Evolutionary conservation across 2,329 filamentous ascomycete species (phyloP), one percentile per base, ranked within the genome.

Genomic region (Alternaria brassicicola): DNA sequence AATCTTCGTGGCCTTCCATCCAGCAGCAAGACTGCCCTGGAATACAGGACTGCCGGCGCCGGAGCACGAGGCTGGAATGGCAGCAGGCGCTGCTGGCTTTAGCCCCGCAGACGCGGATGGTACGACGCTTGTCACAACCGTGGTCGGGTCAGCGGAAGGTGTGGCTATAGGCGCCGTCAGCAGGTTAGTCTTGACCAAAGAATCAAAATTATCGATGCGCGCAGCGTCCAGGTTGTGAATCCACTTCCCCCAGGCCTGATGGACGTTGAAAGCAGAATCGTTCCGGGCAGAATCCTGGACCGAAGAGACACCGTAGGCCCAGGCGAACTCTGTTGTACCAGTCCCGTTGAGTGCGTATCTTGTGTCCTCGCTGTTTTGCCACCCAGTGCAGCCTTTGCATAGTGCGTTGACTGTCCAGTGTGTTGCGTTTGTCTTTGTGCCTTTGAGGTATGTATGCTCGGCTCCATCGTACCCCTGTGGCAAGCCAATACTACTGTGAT

Each of bases 1-100:
- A 50, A 75, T 60, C 55, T 74, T 74, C 23, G 71, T 74, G 17
- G 72, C 73, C 53, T 72, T 74, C 72, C 71, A 75, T 43, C 73
- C 73, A 31, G 63, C 55, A 15, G 71, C 71, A 6, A 75, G 59
- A n/a, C 42, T 60, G 15, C 65, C 60, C 17, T 58, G 58, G 56
- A 71, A 75, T 17, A 45, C 21, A 35, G 71, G 68, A 30, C 26
- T 69, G 6, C 69, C 70, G 21, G 69, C 71, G 41, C 69, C 69
- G 7, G 70, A 63, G 61, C 72, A 75, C 4, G 70, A 70, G 26
- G 68, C 65, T 21, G 72, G 72, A 46, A 75, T 74, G 17, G 65
- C 65, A 53, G 64, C 70, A 43, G 57, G 39, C 17, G 54, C 61
- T 36, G 51, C 61, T 38, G 61, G 63, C 48, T 63, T 67, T 33